Percentiles rank a stretch among this genome's conserved stretches.
These are phyloP conservation scores for Sporisorium iseilematis-ciliati DNA, from an alignment of 1,284 basidiomycete species.

Conservation along the genomic window DNA sequence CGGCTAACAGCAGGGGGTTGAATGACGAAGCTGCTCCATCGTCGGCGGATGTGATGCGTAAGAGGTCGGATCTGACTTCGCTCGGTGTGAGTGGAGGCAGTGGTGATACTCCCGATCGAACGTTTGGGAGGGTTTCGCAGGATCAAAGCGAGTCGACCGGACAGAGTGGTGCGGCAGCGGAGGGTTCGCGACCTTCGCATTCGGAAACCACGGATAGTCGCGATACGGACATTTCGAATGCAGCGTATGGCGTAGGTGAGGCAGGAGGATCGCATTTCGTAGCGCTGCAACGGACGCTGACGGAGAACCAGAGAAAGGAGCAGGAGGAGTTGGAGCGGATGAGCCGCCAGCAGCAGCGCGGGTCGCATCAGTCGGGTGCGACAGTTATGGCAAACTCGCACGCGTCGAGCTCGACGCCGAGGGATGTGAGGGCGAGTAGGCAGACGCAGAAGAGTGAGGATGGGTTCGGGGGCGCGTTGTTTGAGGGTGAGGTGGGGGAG, in stretches of 20 bases:
- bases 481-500: constrained; percentile 12
- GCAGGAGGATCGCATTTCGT: constrained; percentile 25
- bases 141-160: constrained; percentile 14
- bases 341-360: constrained; percentile 33
- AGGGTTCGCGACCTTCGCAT: constrained; percentile 18
- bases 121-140: constrained; percentile 22
- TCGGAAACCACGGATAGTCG: constrained; percentile 33
- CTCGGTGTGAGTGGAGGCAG: neutral
- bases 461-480: constrained; percentile 12
- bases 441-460: constrained; percentile 21
- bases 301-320: constrained; percentile 17
- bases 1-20: neutral
- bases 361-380: constrained; percentile 27
- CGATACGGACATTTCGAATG: constrained; percentile 20
- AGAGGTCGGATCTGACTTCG: constrained; percentile 9
- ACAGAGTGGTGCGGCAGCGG: constrained; percentile 12
- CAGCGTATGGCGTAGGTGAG: constrained; percentile 34
- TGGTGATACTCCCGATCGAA: constrained; percentile 25
- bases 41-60: neutral
- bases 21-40: constrained; percentile 6
- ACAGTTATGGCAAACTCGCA: constrained; percentile 20
- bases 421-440: constrained; percentile 20
- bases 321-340: constrained; percentile 29
- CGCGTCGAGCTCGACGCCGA: constrained; percentile 18
- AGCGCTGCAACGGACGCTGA: constrained; percentile 15